Conservation (phyloP, 192 early-diverging fungal genomes). For the Lobosporangium transversale region DNA sequence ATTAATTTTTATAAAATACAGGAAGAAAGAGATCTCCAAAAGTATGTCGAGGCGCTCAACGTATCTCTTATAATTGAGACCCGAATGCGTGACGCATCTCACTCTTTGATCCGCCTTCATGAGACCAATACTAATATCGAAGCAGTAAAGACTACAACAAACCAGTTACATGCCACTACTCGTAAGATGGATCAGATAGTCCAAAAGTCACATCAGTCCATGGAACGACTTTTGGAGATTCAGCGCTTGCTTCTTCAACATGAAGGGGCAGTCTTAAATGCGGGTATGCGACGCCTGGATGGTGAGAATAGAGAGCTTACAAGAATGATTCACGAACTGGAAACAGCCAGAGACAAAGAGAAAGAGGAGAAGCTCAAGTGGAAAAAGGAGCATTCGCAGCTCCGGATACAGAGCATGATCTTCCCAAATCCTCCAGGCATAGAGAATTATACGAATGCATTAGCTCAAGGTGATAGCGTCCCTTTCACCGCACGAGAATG, state of each 20-base stretch:
- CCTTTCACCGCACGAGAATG: background rate
- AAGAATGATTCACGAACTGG: conserved; percentile 29
- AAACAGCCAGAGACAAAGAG: conserved; percentile 26
- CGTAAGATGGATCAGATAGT: conserved; percentile 57
- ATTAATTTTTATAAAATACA: too few relatives aligned
- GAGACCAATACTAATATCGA: conserved; percentile 55
- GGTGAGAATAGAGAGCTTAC: conserved; percentile 43
- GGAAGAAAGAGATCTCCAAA: conserved; percentile 57
- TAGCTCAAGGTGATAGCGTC: background rate
- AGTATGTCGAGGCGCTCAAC: conserved; percentile 38
- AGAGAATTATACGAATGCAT: conserved; percentile 1
- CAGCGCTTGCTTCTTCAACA: conserved; percentile 58
- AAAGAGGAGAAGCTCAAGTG: conserved; percentile 50
- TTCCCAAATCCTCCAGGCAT: conserved; percentile 38
- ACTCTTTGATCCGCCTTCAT: conserved; percentile 57
- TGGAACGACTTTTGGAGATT: conserved; percentile 43
- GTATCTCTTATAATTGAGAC: conserved; percentile 57
- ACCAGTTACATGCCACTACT: conserved; percentile 56
- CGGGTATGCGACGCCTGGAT: conserved; percentile 56
- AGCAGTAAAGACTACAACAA: conserved; percentile 45
- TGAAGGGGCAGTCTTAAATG: conserved; percentile 57
- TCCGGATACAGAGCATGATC: conserved; percentile 50
- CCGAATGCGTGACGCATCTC: conserved; percentile 61
- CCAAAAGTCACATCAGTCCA: conserved; percentile 46
- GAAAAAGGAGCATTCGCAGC: conserved; percentile 45